Percentiles rank a stretch among this genome's conserved stretches.
These are phyloP conservation scores for Penstemon eatonii DNA, from an alignment of 257 asterid species.

Conservation along the genomic window DNA sequence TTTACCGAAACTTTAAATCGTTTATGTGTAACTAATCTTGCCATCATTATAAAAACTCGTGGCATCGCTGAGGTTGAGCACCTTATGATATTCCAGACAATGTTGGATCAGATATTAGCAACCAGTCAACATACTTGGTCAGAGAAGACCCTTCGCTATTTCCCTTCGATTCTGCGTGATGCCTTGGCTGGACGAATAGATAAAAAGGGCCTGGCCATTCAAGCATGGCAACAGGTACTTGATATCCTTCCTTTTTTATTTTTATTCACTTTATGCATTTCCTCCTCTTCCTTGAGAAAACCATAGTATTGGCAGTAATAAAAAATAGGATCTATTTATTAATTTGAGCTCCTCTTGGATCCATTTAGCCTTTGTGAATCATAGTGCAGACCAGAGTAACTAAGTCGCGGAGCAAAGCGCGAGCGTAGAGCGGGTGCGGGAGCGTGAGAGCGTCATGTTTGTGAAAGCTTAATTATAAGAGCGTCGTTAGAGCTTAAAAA, in stretches of 20 bases:
- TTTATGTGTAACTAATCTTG: constrained; percentile 74
- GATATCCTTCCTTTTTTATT: constrained; percentile 1
- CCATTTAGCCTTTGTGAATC: no score
- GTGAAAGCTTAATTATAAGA: no score
- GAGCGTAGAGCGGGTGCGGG: no score
- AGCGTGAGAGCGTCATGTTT: no score
- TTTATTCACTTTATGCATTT: neutral
- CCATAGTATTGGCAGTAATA: no score
- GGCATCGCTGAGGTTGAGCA: constrained; percentile 96
- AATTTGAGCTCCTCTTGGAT: no score
- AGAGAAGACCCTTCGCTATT: constrained; percentile 87
- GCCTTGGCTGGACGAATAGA: constrained; percentile 80
- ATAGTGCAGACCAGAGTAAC: no score
- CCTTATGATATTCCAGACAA: constrained; percentile 77
- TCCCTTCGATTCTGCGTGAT: constrained; percentile 84
- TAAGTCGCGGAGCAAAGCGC: no score
- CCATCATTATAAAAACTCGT: constrained; percentile 91
- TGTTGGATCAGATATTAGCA: constrained; percentile 92
- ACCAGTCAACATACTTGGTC: constrained; percentile 99
- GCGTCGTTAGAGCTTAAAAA: no score
- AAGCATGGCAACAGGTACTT: constrained; percentile 92
- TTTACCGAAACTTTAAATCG: constrained; percentile 94
- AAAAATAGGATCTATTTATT: no score
- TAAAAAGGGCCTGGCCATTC: constrained; percentile 84
- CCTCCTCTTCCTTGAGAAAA: neutral